Conservation (phyloP, 2,329 filamentous ascomycete species). For the Fonsecaea pedrosoi region DNA sequence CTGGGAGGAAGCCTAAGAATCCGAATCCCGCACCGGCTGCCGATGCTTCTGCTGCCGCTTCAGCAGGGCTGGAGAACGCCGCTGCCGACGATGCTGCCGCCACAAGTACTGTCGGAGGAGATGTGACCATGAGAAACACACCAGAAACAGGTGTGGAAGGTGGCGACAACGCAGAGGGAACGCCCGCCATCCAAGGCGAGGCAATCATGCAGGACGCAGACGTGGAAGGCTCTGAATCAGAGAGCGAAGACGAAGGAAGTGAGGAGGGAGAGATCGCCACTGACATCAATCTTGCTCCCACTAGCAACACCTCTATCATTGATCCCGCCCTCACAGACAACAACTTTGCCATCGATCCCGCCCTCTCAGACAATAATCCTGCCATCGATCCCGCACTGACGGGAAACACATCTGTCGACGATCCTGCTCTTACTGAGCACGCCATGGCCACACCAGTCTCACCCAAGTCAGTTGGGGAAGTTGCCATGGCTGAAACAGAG, state of each 20-base stretch:
- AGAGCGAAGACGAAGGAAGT: constrained; percentile 40
- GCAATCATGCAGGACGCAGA: constrained; percentile 22
- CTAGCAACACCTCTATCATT: constrained; percentile 2
- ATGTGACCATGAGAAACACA: constrained; percentile 21
- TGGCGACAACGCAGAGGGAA: constrained; percentile 9
- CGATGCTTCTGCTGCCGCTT: not conserved
- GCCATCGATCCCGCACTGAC: not conserved
- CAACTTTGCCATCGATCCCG: constrained; percentile 8
- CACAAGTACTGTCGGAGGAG: constrained; percentile 2
- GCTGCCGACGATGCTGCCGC: constrained; percentile 1
- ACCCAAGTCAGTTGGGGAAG: constrained; percentile 4
- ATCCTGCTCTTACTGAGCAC: constrained; percentile 11
- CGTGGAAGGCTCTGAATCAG: constrained; percentile 26
- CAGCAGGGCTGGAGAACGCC: not conserved
- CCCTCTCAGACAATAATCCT: not conserved
- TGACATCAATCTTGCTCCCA: constrained; percentile 1
- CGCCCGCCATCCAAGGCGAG: constrained; percentile 13
- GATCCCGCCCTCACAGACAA: constrained; percentile 10
- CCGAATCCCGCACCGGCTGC: constrained; percentile 17
- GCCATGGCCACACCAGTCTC: not conserved
- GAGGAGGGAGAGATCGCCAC: constrained; percentile 40
- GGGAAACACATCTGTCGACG: not conserved
- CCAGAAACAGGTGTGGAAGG: constrained; percentile 12
- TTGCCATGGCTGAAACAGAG: constrained; percentile 4
- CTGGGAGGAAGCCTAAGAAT: constrained; percentile 34